These are phyloP conservation scores for Pythium chondricola DNA, from an alignment of 352 stramenopile species.

Conservation along the genomic window DNA sequence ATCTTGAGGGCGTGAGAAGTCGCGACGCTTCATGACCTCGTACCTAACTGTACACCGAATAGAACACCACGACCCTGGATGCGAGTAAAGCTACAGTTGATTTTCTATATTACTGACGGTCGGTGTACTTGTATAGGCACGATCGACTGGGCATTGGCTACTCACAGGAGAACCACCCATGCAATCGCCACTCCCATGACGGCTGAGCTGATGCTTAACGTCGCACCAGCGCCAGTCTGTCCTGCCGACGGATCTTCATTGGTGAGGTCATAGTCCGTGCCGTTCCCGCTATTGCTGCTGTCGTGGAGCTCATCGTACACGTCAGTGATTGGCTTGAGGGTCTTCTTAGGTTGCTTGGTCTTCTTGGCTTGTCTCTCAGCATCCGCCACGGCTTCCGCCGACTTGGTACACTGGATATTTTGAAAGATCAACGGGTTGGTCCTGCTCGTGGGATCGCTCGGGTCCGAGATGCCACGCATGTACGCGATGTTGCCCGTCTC, in stretches of 20 bases:
- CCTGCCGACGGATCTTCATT: too few species aligned
- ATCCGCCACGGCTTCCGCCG: slow-evolving; percentile 11
- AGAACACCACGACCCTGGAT: too few species aligned
- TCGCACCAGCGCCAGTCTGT: too few species aligned
- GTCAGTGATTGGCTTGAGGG: background rate
- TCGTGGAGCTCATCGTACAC: background rate
- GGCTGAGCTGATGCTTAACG: too few species aligned
- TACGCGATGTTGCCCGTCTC: slow-evolving; percentile 16
- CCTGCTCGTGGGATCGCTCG: slow-evolving; percentile 8
- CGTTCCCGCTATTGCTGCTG: background rate
- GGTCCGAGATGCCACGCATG: slow-evolving; percentile 18
- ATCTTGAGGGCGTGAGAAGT: slow-evolving; percentile 3
- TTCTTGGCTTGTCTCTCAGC: slow-evolving; percentile 4
- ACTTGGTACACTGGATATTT: slow-evolving; percentile 23
- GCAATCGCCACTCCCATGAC: too few species aligned
- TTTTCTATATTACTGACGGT: too few species aligned
- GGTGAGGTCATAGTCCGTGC: too few species aligned
- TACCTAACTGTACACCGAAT: background rate
- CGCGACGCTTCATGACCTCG: slow-evolving; percentile 19
- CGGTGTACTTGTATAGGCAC: too few species aligned
- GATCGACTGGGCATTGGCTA: too few species aligned
- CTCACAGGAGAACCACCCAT: too few species aligned
- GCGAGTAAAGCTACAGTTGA: too few species aligned
- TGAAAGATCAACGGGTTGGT: slow-evolving; percentile 11
- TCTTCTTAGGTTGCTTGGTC: slow-evolving; percentile 4